Evolutionary conservation across 345 rosid genomes (phyloP), one percentile per base, ranked within the genome.

Genomic region (Raphanus sativus): DNA sequence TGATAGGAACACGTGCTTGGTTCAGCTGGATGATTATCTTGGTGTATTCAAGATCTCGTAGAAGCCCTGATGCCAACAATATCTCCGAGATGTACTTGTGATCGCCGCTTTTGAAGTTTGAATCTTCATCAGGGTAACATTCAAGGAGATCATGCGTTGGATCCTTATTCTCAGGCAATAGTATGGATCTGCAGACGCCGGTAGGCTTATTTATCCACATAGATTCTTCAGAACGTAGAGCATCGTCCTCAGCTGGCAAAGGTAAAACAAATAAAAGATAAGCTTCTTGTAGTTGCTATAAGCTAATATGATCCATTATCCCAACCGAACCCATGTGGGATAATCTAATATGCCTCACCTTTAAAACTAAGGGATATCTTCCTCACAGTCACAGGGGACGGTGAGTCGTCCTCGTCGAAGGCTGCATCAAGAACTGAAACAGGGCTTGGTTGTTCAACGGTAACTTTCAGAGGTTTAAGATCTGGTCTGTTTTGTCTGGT

Each of bases 381-480:
- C 81, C 85, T 87, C 77, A 90, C 87, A 1, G 97, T 87, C 77
- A 90, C 87, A 1, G 97, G 97, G 50, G 95, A 92, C 60, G 90
- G 97, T 74, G 86, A 83, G 70, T 90, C 98, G n/a, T 94, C 98
- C 16, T 78, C 79, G 67, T 81, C 86, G 83, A 87, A 86, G 75
- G 89, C 68, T 71, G 95, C 86, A 80, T 92, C 97, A 38, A 94
- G 97, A 75, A 94, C 92, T 40, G 98, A 90, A 69, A 92, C 85
- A 8, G 97, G 98, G 79, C 98, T 94, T 8, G 98, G 98, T 78
- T 94, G 97, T 79, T 94, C 94, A 52, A 83, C 60, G 17, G 89
- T 73, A 69, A 76, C 72, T 76, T 67, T 76, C 62, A 77, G 71
- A 67, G 75, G 84, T 78, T 80, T 74, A 9, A 74, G 67, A 65